These are phyloP conservation scores for Cutaneotrichosporon mucoides DNA, from an alignment of 1,284 basidiomycete genomes.

Conservation along the genomic window DNA sequence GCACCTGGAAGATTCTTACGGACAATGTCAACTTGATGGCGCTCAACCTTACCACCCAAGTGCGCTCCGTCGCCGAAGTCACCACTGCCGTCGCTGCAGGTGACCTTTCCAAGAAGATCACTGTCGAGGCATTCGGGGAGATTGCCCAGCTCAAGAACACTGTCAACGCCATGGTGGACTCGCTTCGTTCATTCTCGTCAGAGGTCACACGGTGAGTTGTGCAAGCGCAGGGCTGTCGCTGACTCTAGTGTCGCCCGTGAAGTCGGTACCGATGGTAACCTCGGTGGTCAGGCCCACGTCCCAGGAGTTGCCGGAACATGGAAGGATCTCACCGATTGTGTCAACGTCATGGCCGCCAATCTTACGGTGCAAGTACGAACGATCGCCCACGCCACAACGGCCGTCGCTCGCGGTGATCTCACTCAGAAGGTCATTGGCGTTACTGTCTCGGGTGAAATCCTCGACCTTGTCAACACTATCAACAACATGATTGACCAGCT, in stretches of 20 bases:
- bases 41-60: constrained; percentile 89
- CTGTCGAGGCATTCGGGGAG: constrained; percentile 94
- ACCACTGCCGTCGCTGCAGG: constrained; percentile 97
- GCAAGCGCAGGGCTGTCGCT: no score
- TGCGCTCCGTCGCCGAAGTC: constrained; percentile 91
- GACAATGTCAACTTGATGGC: constrained; percentile 79
- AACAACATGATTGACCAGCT: constrained; percentile 95
- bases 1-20: constrained; percentile 90
- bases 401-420: constrained; percentile 89
- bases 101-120: constrained; percentile 81
- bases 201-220: constrained; percentile 61
- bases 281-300: constrained; percentile 88
- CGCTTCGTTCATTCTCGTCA: constrained; percentile 54
- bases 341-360: constrained; percentile 65
- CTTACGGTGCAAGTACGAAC: constrained; percentile 91
- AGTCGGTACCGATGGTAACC: constrained; percentile 90
- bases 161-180: constrained; percentile 48
- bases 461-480: constrained; percentile 74
- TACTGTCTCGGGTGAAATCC: constrained; percentile 90
- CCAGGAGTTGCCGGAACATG: constrained; percentile 85
- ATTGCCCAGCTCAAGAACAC: constrained; percentile 78
- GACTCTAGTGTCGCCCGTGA: constrained; percentile 87
- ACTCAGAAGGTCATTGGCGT: constrained; percentile 91
- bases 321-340: constrained; percentile 94
- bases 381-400: constrained; percentile 91